Conservation (phyloP, 2,329 filamentous ascomycete species). For the Cercospora sesami region DNA sequence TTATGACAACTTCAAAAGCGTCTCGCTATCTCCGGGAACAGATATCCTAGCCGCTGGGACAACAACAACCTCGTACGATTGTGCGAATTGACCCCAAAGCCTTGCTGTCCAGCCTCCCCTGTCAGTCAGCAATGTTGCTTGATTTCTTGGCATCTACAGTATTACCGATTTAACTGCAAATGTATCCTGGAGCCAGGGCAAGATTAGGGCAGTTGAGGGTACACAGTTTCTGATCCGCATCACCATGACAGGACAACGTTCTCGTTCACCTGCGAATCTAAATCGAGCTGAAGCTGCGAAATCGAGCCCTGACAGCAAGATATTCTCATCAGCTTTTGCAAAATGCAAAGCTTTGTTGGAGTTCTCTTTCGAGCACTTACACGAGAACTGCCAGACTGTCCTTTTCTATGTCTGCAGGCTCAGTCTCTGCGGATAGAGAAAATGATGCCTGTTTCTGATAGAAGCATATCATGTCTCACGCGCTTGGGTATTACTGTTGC, state of each 20-base stretch:
- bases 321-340: no score
- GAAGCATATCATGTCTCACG: no score
- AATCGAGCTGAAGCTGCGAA: background rate
- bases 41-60: background rate
- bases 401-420: no score
- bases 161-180: background rate
- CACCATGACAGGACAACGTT: background rate
- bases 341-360: background rate
- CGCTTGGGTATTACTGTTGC: no score
- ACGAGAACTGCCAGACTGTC: background rate
- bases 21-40: background rate
- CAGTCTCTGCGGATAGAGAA: no score
- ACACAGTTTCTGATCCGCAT: background rate
- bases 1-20: background rate
- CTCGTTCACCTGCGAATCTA: background rate
- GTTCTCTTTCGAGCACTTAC: background rate
- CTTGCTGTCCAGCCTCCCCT: background rate
- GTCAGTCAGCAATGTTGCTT: background rate
- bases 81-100: background rate
- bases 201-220: background rate
- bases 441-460: no score
- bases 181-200: background rate
- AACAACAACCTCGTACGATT: background rate
- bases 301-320: background rate
- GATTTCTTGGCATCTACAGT: background rate